Percentiles rank a stretch among this genome's conserved stretches.
Conservation (phyloP, 306 rosid species). For the Gleditsia sinensis region DNA sequence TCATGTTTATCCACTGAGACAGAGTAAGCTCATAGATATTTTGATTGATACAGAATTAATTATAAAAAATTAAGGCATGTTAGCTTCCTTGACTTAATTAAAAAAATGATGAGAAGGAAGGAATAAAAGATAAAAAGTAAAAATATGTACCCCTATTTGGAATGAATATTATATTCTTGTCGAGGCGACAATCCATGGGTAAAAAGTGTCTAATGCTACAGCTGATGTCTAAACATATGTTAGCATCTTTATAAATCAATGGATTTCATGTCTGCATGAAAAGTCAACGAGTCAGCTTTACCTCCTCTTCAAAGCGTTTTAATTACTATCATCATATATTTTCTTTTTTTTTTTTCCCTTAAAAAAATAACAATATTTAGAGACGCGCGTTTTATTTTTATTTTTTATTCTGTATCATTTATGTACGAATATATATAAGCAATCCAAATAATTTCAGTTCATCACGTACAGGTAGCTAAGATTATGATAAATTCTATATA, state of each 20-base stretch:
- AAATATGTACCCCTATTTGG: neutral
- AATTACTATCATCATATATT: neutral
- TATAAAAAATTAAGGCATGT: no score
- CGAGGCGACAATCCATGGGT: slow-evolving; percentile 2
- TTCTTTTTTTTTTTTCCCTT: neutral
- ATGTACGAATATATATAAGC: neutral
- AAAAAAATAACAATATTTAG: neutral
- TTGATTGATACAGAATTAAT: no score
- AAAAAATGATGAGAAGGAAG: neutral
- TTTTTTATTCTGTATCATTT: neutral
- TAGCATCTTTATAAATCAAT: neutral
- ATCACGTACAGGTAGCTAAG: slow-evolving; percentile 10
- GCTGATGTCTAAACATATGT: neutral
- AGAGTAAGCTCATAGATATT: no score
- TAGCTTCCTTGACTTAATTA: no score
- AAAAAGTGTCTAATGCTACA: neutral
- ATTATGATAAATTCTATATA: neutral
- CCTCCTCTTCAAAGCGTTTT: neutral
- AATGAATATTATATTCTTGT: neutral
- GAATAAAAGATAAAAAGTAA: neutral
- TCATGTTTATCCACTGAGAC: no score
- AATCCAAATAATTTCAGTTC: neutral
- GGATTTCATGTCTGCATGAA: slow-evolving; percentile 23
- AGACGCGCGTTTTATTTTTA: no score
- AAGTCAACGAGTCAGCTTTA: slow-evolving; percentile 34